phyloP scores from a whole-genome alignment of 352 stramenopile species.

The Pythium utonaiense region DNA sequence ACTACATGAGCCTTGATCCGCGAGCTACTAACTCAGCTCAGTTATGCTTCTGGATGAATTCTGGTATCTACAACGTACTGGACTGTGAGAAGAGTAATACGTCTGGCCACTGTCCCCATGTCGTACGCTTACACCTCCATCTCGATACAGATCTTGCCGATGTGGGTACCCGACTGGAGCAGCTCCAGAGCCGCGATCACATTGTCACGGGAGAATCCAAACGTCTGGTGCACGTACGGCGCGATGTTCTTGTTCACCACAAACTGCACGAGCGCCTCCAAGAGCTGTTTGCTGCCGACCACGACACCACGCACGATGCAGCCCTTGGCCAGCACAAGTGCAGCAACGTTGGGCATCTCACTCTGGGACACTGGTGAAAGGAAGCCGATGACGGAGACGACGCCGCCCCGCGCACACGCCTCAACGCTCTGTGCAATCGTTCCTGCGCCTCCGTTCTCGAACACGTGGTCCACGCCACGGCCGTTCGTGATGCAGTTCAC shows the following conservation, averaged over 20 bases:
- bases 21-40: no score
- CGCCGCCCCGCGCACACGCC: no score
- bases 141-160: background rate
- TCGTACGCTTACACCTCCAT: no score
- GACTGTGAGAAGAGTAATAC: no score
- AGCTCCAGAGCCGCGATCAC: background rate
- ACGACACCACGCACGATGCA: background rate
- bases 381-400: background rate
- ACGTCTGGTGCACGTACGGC: background rate
- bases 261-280: background rate
- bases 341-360: background rate
- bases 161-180: background rate
- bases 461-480: background rate
- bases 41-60: no score
- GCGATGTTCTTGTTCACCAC: background rate
- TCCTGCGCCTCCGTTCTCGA: background rate
- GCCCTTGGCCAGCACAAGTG: background rate
- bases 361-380: background rate
- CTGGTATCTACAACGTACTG: no score
- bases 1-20: no score
- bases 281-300: background rate
- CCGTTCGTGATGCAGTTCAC: background rate
- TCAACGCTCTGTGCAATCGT: background rate
- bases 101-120: no score
- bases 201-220: background rate